Conservation (phyloP, 306 rosid species). For the Cyclanthera cordifolia region DNA sequence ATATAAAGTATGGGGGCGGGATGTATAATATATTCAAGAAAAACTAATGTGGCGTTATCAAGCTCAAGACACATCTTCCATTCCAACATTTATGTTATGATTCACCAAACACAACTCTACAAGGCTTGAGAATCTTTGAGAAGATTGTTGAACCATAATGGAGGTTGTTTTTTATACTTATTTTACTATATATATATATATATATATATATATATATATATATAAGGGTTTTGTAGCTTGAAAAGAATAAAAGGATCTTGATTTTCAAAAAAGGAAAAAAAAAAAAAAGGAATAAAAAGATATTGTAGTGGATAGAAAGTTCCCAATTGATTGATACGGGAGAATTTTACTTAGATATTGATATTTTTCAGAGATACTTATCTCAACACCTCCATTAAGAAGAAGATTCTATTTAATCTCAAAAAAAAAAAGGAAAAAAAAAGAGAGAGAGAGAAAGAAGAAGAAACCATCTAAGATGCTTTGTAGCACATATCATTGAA, state of each 20-base stretch:
- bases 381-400: no score
- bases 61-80: no score
- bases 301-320: background rate
- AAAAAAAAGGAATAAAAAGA: background rate
- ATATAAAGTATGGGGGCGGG: no score
- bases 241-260: background rate
- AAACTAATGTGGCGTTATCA: background rate
- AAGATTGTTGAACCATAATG: background rate
- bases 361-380: no score
- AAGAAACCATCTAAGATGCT: background rate
- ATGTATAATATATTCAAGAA: background rate
- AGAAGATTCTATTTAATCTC: no score
- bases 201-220: background rate
- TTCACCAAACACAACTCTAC: background rate
- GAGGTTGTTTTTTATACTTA: background rate
- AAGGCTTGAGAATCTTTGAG: no score
- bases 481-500: background rate
- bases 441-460: no score
- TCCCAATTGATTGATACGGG: background rate
- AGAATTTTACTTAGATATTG: background rate
- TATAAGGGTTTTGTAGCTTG: background rate
- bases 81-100: background rate
- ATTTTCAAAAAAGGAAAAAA: no score
- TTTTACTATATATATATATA: background rate
- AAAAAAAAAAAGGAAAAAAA: no score